Evolutionary conservation across 345 rosid species (phyloP), one percentile per base, ranked within the genome.

Genomic region (Salix caprea): DNA sequence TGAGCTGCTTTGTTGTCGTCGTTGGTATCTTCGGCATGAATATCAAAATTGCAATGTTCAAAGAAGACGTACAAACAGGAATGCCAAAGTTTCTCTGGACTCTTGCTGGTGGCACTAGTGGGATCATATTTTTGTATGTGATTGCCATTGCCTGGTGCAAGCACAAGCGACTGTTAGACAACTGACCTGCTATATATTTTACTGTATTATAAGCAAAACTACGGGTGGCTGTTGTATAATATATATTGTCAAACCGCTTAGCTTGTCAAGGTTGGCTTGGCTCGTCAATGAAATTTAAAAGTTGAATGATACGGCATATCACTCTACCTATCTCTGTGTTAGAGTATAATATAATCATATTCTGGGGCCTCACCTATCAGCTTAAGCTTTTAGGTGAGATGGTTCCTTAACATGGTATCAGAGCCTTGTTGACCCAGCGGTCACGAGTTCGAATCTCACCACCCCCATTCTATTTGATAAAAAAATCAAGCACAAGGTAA

Each of bases 111-210:
- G 85, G 96, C 72, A 48, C 89, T 52, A 52, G 87, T 2, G 97
- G 91, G 8, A 81, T 82, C 72, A 28, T 96, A 48, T 84, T 89
- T 84, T 86, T 93, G 4, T 96, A 93, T 36, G 89, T 89, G 21
- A 61, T 87, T 72, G 98, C 93, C 42, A 91, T 96, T 72, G 93
- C 96, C 52, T 93, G 94, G 97, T 91, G 87, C 65, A 96, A 87
- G 85, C 79, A 91, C 88, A 92, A 88, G 87, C 86, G 96, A 24
- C 79, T 96, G 79, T 85, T 96, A 39, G 92, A 90, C 2, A 50
- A 50, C 19, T 50, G 58, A 50, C 7, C 21, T 50, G 54, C 8
- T 39, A 15, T 23, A 42, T 16, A 50, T 26, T 2, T 5, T 50
- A 50, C 8, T 50, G 58, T 50, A n/a, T 23, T n/a, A 40, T 7